Percentiles rank a stretch among this genome's conserved stretches.
Conservation (phyloP, 1,284 basidiomycete genomes). For the Trichosporon inkin region DNA sequence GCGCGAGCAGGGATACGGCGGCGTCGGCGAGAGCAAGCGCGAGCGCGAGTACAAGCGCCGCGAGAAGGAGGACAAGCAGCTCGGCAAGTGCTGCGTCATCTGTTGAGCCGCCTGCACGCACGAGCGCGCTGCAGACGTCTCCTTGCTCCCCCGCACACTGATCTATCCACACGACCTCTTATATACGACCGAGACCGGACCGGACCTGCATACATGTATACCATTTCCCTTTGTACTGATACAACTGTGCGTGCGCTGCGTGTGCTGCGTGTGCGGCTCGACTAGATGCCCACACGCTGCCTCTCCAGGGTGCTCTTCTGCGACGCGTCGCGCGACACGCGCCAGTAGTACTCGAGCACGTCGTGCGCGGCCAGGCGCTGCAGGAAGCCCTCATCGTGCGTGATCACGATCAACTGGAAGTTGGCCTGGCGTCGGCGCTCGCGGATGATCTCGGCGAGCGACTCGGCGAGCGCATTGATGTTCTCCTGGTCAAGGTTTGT, state of each 20-base stretch:
- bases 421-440: constrained; percentile 82
- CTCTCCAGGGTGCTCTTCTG: constrained; percentile 51
- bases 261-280: neutral
- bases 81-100: constrained; percentile 23
- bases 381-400: constrained; percentile 72
- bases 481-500: constrained; percentile 97
- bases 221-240: neutral
- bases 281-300: constrained; percentile 35
- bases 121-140: neutral
- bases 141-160: neutral
- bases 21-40: constrained; percentile 31
- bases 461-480: constrained; percentile 86
- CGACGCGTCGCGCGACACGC: constrained; percentile 48
- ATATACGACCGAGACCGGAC: neutral
- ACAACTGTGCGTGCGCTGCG: neutral
- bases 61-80: constrained; percentile 12
- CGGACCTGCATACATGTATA: constrained; percentile 4
- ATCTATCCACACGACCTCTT: too few relatives aligned
- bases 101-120: neutral
- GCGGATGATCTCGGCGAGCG: constrained; percentile 90
- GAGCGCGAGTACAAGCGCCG: constrained; percentile 18
- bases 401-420: constrained; percentile 97
- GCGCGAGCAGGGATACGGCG: constrained; percentile 62
- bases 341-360: constrained; percentile 89
- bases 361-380: constrained; percentile 68